Evolutionary conservation across 2,329 filamentous ascomycete genomes (phyloP).

Genomic region (Blastomyces parvus): DNA sequence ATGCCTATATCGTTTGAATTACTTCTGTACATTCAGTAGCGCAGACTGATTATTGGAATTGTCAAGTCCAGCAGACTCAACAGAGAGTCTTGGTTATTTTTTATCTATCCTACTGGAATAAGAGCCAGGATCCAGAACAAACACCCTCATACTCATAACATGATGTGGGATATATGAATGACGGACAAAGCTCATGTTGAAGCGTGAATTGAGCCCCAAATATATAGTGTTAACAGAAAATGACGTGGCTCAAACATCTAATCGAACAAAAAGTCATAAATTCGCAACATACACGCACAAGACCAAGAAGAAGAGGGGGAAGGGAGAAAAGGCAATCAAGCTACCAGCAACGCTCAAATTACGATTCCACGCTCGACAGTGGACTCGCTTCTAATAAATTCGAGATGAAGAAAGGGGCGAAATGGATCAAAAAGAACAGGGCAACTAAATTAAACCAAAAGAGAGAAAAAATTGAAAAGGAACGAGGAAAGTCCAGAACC

Average conservation of each 20-base stretch:
- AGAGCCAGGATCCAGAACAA: background rate
- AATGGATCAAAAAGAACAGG: background rate
- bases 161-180: background rate
- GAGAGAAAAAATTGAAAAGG: background rate
- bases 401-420: background rate
- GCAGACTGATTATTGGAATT: no score
- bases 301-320: background rate
- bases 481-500: background rate
- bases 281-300: background rate
- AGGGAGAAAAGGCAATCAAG: background rate
- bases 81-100: no score
- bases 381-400: slow-evolving; percentile 3
- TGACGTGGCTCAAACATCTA: no score
- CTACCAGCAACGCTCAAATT: background rate
- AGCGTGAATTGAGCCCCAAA: background rate
- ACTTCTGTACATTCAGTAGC: no score
- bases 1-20: no score
- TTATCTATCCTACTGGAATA: no score
- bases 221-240: background rate
- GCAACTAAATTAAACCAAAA: background rate
- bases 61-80: no score
- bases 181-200: background rate
- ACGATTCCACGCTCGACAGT: background rate
- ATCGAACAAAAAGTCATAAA: background rate
- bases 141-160: background rate